A percentile compares a stretch with the other conserved stretches of the same genome.
Evolutionary conservation across 371 early-diverging fungal genomes (phyloP).

Genomic region (Mucor lusitanicus): DNA sequence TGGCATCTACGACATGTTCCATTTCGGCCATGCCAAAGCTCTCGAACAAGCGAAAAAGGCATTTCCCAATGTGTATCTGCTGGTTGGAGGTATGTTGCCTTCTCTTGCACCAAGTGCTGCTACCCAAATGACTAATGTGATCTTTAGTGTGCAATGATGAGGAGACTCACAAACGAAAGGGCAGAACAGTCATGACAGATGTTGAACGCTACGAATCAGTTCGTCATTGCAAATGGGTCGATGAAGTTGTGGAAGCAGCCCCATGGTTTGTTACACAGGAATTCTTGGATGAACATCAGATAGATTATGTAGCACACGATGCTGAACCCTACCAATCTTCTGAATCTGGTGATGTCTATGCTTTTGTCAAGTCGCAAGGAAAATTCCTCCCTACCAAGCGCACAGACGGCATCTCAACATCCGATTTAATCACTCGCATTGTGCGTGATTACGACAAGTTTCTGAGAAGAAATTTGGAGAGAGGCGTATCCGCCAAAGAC

Average conservation of each 20-base stretch:
- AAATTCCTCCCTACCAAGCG: conserved; percentile 87
- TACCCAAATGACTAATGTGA: conserved; percentile 8
- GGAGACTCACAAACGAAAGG: conserved; percentile 82
- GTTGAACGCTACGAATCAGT: conserved; percentile 84
- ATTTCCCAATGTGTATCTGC: conserved; percentile 83
- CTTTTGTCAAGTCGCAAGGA: conserved; percentile 83
- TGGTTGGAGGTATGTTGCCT: conserved; percentile 77
- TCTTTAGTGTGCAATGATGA: conserved; percentile 76
- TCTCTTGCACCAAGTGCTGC: background rate
- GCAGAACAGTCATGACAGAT: conserved; percentile 87
- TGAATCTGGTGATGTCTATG: conserved; percentile 87
- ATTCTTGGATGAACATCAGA: conserved; percentile 84
- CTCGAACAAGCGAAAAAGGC: conserved; percentile 95
- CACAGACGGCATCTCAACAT: conserved; percentile 92
- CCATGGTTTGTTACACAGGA: conserved; percentile 88
- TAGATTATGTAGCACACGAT: conserved; percentile 97
- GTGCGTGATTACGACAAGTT: conserved; percentile 92
- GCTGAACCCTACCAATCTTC: conserved; percentile 85
- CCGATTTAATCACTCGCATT: conserved; percentile 91
- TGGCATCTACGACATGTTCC: conserved; percentile 95
- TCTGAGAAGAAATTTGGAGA: conserved; percentile 83
- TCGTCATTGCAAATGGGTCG: conserved; percentile 94
- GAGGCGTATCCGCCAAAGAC: conserved; percentile 87
- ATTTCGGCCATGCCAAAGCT: conserved; percentile 93
- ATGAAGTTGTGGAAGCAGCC: conserved; percentile 84